Conservation (phyloP, 2,329 filamentous ascomycete genomes). For the Pseudogymnoascus sp. region DNA sequence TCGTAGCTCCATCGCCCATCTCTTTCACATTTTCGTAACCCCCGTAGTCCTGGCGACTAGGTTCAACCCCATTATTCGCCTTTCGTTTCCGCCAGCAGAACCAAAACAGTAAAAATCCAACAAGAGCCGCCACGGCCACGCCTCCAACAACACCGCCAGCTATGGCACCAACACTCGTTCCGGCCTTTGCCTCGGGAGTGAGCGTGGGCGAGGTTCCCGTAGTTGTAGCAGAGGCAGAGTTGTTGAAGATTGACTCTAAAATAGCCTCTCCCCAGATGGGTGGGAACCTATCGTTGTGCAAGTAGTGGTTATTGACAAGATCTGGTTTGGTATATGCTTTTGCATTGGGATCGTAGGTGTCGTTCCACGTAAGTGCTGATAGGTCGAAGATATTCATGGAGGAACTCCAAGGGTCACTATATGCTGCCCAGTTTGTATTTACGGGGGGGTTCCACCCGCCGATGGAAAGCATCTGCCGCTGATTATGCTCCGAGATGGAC, state of each 20-base stretch:
- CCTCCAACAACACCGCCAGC: constrained; percentile 87
- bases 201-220: not conserved
- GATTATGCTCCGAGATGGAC: not conserved
- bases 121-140: constrained; percentile 61
- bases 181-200: not conserved
- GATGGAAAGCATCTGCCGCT: not conserved
- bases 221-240: not conserved
- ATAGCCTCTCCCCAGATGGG: not conserved
- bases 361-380: not conserved
- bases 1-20: not conserved
- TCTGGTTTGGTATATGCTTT: constrained; percentile 14
- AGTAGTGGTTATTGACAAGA: constrained; percentile 15
- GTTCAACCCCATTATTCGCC: not conserved
- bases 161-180: constrained; percentile 71
- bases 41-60: not conserved
- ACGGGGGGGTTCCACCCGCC: not conserved
- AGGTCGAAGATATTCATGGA: not conserved
- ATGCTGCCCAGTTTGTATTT: not conserved
- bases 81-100: constrained; percentile 44
- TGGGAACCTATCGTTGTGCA: not conserved
- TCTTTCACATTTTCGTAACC: not conserved
- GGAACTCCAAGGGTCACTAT: constrained; percentile 14
- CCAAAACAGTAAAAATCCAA: constrained; percentile 77
- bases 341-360: constrained; percentile 8
- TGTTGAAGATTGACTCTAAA: not conserved